phyloP scores from a whole-genome alignment of 2,329 filamentous ascomycete species.

The Phyllosticta capitalensis region DNA sequence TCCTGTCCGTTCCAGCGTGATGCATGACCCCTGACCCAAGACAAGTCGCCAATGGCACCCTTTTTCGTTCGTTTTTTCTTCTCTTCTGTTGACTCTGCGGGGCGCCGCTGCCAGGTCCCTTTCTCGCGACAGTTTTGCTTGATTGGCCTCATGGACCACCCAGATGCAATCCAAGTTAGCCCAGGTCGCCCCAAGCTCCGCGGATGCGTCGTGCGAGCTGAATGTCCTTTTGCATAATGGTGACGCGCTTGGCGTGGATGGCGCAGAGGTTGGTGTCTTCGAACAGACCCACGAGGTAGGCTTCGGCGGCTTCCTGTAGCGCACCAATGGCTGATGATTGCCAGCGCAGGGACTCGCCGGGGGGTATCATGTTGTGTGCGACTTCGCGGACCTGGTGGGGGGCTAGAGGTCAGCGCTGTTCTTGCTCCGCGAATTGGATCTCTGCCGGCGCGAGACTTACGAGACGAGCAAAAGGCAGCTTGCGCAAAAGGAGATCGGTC shows the following conservation, averaged over 20 bases:
- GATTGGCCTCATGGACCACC: background rate
- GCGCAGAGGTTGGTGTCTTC: constrained; percentile 98
- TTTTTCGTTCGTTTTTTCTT: background rate
- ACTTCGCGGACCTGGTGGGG: constrained; percentile 56
- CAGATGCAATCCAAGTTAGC: constrained; percentile 9
- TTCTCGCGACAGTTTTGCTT: too few species aligned
- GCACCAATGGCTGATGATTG: constrained; percentile 96
- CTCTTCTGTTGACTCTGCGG: too few species aligned
- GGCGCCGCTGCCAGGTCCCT: too few species aligned
- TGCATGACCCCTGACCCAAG: background rate
- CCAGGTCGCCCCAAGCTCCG: constrained; percentile 49
- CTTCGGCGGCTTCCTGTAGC: constrained; percentile 97
- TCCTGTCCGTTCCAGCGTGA: background rate
- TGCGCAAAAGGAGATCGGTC: constrained; percentile 91
- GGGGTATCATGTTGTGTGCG: constrained; percentile 86
- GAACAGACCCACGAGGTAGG: constrained; percentile 95
- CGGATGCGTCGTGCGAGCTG: constrained; percentile 92
- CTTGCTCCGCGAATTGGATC: background rate
- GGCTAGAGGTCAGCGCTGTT: background rate
- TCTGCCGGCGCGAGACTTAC: constrained; percentile 31
- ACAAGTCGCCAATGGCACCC: background rate
- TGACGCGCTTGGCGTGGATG: constrained; percentile 98
- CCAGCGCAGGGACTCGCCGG: constrained; percentile 68
- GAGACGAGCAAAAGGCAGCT: constrained; percentile 95
- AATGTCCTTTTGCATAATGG: constrained; percentile 96